A percentile compares a stretch with the other conserved stretches of the same genome.
These are phyloP conservation scores for Microdochium paspali DNA, from an alignment of 2,329 filamentous ascomycete species.

Conservation along the genomic window DNA sequence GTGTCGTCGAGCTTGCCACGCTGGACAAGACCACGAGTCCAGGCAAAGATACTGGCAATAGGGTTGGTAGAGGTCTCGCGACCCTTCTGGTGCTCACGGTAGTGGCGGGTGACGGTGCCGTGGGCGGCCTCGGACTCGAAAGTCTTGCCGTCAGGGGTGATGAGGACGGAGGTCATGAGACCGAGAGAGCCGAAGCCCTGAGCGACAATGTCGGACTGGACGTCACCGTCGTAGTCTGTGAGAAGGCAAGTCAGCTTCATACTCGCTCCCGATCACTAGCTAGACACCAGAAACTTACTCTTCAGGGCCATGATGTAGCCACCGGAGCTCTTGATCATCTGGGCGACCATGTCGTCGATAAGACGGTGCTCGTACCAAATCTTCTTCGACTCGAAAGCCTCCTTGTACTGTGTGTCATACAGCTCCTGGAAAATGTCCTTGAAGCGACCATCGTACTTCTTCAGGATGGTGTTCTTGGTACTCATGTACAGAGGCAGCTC, in stretches of 20 bases:
- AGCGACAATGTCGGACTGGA: constrained; percentile 96
- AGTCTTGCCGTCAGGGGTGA: constrained; percentile 92
- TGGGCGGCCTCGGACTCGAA: constrained; percentile 98
- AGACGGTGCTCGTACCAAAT: constrained; percentile 99
- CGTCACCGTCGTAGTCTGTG: constrained; percentile 94
- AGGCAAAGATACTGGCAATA: constrained; percentile 97
- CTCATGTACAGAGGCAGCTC: constrained; percentile 95
- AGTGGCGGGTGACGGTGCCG: constrained; percentile 96
- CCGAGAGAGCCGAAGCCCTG: constrained; percentile 97
- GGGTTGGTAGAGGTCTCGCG: constrained; percentile 96
- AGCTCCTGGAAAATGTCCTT: constrained; percentile 99
- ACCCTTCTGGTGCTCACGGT: constrained; percentile 98
- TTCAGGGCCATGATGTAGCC: constrained; percentile 97
- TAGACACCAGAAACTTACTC: constrained; percentile 50
- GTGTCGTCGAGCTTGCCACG: constrained; percentile 87
- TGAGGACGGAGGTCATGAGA: constrained; percentile 95
- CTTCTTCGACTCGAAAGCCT: constrained; percentile 78
- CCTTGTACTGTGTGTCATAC: constrained; percentile 80
- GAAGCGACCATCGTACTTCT: constrained; percentile 97
- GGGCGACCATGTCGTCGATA: constrained; percentile 99
- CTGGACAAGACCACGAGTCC: constrained; percentile 90
- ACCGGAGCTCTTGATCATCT: constrained; percentile 98
- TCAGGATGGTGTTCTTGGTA: constrained; percentile 99
- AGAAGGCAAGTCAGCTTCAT: constrained; percentile 1
- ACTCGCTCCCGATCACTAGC: not conserved